phyloP scores from a whole-genome alignment of 768 basidiomycete genomes.

The Agaricus subrufescens region DNA sequence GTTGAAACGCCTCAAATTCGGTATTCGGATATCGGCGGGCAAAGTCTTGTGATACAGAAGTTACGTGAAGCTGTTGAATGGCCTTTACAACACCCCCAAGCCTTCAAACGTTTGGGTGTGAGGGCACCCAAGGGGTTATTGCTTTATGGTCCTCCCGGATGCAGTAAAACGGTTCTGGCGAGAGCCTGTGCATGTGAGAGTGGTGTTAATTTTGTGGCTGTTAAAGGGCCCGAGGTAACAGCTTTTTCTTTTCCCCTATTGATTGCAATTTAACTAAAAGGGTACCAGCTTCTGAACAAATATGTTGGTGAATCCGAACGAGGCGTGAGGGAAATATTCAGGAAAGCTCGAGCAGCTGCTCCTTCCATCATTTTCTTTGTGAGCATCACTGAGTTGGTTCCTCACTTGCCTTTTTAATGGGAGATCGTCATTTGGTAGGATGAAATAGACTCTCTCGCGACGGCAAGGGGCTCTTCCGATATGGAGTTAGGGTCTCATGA shows the following conservation, averaged over 20 bases:
- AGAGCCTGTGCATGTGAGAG: constrained; percentile 91
- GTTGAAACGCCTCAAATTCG: constrained; percentile 78
- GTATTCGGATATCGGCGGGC: constrained; percentile 91
- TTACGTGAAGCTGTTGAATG: constrained; percentile 92
- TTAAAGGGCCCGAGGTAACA: constrained; percentile 93
- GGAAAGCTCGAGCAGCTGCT: constrained; percentile 89
- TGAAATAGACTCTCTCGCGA: constrained; percentile 93
- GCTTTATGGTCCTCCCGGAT: constrained; percentile 95
- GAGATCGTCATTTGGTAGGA: constrained; percentile 49
- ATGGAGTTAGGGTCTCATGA: constrained; percentile 59
- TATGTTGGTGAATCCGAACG: constrained; percentile 97
- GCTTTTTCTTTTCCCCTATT: background rate
- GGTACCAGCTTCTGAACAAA: constrained; percentile 82
- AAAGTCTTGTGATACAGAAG: constrained; percentile 74
- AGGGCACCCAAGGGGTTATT: constrained; percentile 86
- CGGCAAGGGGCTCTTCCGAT: constrained; percentile 63
- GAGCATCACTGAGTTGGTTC: constrained; percentile 23
- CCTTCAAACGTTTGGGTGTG: constrained; percentile 85
- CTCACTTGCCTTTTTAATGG: background rate
- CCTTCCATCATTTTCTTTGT: constrained; percentile 98
- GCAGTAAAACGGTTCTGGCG: constrained; percentile 91
- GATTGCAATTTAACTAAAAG: background rate
- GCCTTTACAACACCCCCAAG: constrained; percentile 84
- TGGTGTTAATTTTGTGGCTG: constrained; percentile 93
- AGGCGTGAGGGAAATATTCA: constrained; percentile 91